Evolutionary conservation across 2,329 filamentous ascomycete genomes (phyloP).

Genomic region (Myriosclerotinia scirpicola): DNA sequence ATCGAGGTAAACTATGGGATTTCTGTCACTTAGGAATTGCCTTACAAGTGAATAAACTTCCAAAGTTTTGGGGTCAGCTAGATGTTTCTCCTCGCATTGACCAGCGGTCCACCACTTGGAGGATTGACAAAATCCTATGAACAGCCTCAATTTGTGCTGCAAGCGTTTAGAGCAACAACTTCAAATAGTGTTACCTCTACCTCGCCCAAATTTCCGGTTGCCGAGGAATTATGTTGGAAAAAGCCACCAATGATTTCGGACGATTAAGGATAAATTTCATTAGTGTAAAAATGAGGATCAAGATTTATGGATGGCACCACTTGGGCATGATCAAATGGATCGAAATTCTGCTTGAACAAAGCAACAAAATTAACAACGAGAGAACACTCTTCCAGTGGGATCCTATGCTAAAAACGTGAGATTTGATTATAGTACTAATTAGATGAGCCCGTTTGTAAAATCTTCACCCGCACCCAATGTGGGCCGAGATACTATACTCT

Average conservation of each 20-base stretch:
- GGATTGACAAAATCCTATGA: background rate
- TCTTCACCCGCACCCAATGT: background rate
- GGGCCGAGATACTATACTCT: background rate
- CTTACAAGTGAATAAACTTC: background rate
- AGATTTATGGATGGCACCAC: background rate
- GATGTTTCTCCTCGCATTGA: slow-evolving; percentile 5
- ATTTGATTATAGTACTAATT: background rate
- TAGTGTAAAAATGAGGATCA: background rate
- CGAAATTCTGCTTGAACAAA: background rate
- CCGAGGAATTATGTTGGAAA: background rate
- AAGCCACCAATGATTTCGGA: background rate
- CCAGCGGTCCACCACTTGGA: background rate
- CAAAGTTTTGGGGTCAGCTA: background rate
- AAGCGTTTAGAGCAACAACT: background rate
- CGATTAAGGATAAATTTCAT: background rate
- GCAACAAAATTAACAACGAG: background rate
- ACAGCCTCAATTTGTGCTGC: slow-evolving; percentile 1
- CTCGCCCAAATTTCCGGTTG: background rate
- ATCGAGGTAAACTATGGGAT: no score
- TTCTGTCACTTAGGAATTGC: background rate
- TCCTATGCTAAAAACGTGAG: background rate
- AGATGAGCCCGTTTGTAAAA: no score
- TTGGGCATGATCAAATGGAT: background rate
- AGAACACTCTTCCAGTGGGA: background rate
- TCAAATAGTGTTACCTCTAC: background rate